These are phyloP conservation scores for Rhododendron henanense DNA, from an alignment of 148 eudicot genomes.

Conservation along the genomic window DNA sequence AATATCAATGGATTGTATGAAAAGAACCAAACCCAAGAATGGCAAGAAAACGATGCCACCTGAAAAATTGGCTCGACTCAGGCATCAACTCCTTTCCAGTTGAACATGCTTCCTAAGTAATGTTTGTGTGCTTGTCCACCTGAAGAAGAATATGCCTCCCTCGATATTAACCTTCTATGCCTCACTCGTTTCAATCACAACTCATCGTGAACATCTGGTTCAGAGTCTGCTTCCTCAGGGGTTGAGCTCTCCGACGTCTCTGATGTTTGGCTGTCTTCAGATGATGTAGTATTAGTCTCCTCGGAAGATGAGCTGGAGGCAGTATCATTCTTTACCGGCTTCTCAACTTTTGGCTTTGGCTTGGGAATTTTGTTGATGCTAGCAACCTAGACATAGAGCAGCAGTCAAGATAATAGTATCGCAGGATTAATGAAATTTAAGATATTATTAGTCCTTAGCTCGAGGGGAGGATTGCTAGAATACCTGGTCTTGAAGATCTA, in stretches of 20 bases:
- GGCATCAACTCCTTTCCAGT: neutral
- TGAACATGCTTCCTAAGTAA: neutral
- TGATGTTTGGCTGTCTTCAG: constrained; percentile 26
- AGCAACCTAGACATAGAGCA: constrained; percentile 43
- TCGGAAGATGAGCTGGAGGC: constrained; percentile 40
- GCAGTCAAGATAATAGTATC: neutral
- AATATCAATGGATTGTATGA: neutral
- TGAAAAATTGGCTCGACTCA: neutral
- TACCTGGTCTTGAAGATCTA: constrained; percentile 83
- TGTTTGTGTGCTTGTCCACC: neutral
- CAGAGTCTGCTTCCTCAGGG: constrained; percentile 26
- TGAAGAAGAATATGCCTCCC: neutral
- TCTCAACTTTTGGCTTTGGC: constrained; percentile 90
- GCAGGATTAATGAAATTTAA: neutral
- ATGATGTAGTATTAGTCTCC: constrained; percentile 20
- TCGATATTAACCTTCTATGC: neutral
- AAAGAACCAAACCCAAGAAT: neutral
- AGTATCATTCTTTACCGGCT: constrained; percentile 66
- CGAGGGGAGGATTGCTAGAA: neutral
- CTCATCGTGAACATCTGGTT: constrained; percentile 52
- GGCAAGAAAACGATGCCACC: constrained; percentile 6
- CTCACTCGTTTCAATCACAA: constrained; percentile 35
- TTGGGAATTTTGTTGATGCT: constrained; percentile 69
- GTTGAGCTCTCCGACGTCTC: constrained; percentile 29
- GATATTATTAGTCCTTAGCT: neutral